Evolutionary conservation across 176 grass and related monocot genomes (phyloP).

Genomic region (Oryza meyeriana): DNA sequence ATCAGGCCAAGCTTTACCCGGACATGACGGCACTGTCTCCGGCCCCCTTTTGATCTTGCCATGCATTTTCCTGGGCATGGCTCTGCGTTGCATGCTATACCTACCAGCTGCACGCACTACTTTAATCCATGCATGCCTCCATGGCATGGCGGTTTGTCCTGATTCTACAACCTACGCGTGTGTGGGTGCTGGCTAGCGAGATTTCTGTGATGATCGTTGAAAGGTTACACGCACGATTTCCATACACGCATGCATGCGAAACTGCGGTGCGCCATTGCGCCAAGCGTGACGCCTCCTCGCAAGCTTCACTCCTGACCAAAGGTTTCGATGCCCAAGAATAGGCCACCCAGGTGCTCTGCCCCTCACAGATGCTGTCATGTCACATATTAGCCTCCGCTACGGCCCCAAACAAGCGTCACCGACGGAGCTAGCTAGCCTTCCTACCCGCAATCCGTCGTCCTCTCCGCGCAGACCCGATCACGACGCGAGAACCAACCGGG

Average conservation of each 20-base stretch:
- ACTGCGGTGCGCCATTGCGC: not conserved
- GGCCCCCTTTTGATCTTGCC: not conserved
- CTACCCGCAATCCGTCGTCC: not conserved
- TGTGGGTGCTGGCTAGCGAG: no score
- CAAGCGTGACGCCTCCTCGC: not conserved
- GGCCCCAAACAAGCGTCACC: no score
- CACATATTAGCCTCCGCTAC: not conserved
- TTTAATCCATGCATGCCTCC: no score
- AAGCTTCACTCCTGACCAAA: not conserved
- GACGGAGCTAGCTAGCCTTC: not conserved
- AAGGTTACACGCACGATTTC: not conserved
- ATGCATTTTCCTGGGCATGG: not conserved
- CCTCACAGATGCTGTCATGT: no score
- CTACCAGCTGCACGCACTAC: not conserved
- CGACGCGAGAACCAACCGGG: not conserved
- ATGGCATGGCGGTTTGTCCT: not conserved
- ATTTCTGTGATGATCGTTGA: not conserved
- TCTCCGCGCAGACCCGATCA: not conserved
- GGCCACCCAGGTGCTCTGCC: no score
- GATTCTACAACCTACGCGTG: not conserved
- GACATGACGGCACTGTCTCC: not conserved
- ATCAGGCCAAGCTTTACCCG: constrained; percentile 6
- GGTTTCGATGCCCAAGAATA: constrained; percentile 17
- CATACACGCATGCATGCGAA: not conserved
- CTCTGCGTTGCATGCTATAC: not conserved